Percentiles rank a stretch among this genome's conserved stretches.
Evolutionary conservation across 2,329 filamentous ascomycete genomes (phyloP).

Genomic region (Emydomyces testavorans): DNA sequence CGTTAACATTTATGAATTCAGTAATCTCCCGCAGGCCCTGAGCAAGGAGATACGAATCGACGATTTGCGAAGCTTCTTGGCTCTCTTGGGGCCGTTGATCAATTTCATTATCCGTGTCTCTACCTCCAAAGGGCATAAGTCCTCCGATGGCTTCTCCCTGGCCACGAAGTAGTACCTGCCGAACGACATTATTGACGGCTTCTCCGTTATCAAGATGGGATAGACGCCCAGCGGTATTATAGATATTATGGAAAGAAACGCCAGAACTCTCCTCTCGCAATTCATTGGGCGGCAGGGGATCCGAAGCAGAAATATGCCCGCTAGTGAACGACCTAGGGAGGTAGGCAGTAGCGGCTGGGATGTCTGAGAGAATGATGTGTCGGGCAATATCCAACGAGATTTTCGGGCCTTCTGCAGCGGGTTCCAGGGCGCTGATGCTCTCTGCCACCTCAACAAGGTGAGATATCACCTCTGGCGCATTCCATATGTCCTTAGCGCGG

Average conservation of each 20-base stretch:
- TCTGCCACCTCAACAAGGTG: constrained; percentile 60
- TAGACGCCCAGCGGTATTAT: constrained; percentile 2
- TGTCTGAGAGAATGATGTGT: constrained; percentile 67
- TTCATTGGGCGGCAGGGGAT: constrained; percentile 61
- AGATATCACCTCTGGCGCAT: constrained; percentile 56
- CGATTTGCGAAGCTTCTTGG: constrained; percentile 5
- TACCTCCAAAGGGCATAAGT: not conserved
- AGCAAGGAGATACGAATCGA: constrained; percentile 17
- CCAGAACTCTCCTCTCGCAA: not conserved
- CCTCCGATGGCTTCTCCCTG: not conserved
- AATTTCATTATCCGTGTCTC: not conserved
- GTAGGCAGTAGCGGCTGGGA: constrained; percentile 56
- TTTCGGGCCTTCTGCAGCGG: constrained; percentile 35
- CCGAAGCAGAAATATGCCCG: constrained; percentile 60
- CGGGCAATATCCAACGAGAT: constrained; percentile 53
- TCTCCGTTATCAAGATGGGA: constrained; percentile 3
- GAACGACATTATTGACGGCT: too few species aligned
- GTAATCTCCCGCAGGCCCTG: constrained; percentile 27
- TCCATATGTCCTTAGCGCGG: constrained; percentile 74
- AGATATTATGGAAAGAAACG: constrained; percentile 6
- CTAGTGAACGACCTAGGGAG: constrained; percentile 56
- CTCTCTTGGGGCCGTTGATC: not conserved
- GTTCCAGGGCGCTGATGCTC: constrained; percentile 37
- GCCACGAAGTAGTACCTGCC: too few species aligned
- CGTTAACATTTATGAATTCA: constrained; percentile 29